Evolutionary conservation across 306 rosid genomes (phyloP), one percentile per base, ranked within the genome.

Genomic region (Trifolium dubium): DNA sequence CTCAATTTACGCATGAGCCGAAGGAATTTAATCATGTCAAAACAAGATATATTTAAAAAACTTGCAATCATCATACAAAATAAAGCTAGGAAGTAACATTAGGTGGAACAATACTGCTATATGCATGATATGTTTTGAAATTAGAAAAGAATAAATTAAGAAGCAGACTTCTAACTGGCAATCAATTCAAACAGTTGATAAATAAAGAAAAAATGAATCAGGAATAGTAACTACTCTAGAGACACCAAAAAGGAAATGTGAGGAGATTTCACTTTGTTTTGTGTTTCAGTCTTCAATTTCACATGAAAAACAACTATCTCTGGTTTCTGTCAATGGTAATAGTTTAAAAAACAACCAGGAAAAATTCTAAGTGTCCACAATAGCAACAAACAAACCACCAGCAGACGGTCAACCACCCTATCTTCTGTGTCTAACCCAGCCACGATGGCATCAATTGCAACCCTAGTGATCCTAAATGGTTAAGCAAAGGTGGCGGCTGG

Each of bases 1-100:
- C 67, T 62, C 3, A 3, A 34, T 32, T 35, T 43, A 32, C 13
- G 6, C n/a, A 62, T 34, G 44, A 23, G 65, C 39, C 10, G 10
- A 7, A 34, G 67, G 47, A 23, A 62, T 62, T 35, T 28, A 62
- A 35, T 35, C 67, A 15, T 62, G 46, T 34, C 46, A 62, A 62
- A 34, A 34, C 46, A 32, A 8, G 13, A 34, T 34, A 6, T 62
- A 34, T 34, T 62, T n/a, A 61, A 8, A 58, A 12, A 12, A 4
- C 2, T 28, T 29, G 10, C 23, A 63, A 8, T 63, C 35, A 5
- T 63, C 31, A 37, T 15, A 35, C 47, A 17, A 17, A 13, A 63
- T 35, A 40, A 63, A 15, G 68, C 69, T 64, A 41, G 28, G 54
- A 65, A 41, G 17, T 23, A 41, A 19, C 50, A 23, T 41, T 17